These are phyloP conservation scores for Stereum hirsutum DNA, from an alignment of 1,284 basidiomycete genomes.

Conservation along the genomic window DNA sequence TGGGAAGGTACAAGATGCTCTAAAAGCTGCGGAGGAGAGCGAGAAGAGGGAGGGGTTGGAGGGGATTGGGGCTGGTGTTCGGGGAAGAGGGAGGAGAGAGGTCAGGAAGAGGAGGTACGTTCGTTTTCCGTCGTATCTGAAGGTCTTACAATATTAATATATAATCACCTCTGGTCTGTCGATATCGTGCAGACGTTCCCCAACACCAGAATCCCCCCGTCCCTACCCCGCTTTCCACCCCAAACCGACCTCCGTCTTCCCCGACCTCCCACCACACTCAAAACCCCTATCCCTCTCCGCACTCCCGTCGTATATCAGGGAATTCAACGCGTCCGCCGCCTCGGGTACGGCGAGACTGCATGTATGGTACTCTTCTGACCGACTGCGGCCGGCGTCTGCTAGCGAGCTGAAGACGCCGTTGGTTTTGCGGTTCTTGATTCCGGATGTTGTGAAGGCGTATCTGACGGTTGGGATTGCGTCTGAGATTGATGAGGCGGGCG, in stretches of 20 bases:
- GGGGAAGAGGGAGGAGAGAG: constrained; percentile 4
- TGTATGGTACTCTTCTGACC: constrained; percentile 7
- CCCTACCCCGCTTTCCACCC: constrained; percentile 9
- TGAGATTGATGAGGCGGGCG: too few species aligned
- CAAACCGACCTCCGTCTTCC: constrained; percentile 9
- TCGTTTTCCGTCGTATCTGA: not conserved
- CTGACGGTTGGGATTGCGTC: constrained; percentile 11
- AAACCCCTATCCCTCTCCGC: constrained; percentile 6
- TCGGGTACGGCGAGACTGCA: constrained; percentile 8
- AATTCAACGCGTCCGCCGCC: constrained; percentile 10
- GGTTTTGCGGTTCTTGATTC: constrained; percentile 11
- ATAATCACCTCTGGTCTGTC: not conserved
- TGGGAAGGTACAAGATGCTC: constrained; percentile 10
- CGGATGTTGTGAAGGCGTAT: constrained; percentile 12
- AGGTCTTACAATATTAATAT: not conserved
- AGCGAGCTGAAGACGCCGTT: constrained; percentile 7
- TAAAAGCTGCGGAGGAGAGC: constrained; percentile 10
- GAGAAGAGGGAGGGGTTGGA: constrained; percentile 8
- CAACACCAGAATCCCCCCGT: constrained; percentile 13
- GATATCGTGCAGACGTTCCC: constrained; percentile 9
- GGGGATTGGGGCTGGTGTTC: too few species aligned
- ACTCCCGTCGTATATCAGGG: constrained; percentile 8
- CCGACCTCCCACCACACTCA: not conserved
- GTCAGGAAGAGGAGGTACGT: constrained; percentile 10
- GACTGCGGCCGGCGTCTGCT: constrained; percentile 2